phyloP scores from a whole-genome alignment of 2,329 filamentous ascomycete species.

The Talaromyces sp. region DNA sequence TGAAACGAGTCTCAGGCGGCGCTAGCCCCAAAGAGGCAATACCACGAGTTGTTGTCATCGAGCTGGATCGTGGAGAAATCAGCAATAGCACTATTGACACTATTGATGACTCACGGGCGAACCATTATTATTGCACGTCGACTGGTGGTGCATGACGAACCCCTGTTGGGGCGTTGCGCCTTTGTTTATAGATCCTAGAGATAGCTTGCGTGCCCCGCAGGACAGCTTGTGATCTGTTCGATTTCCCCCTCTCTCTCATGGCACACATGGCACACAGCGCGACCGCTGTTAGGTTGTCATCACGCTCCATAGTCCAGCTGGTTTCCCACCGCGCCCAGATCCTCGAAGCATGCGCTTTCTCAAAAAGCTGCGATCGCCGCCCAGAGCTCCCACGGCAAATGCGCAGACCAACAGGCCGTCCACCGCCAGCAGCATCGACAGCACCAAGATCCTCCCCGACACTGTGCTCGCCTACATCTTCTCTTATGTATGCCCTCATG shows the following conservation, averaged over 20 bases:
- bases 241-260: neutral
- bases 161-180: neutral
- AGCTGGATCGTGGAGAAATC: neutral
- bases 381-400: neutral
- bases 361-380: neutral
- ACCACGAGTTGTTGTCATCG: neutral
- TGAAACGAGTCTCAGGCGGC: neutral
- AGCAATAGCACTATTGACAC: neutral
- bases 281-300: neutral
- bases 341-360: neutral
- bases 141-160: too few relatives aligned
- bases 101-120: neutral
- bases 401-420: neutral
- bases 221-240: neutral
- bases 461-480: slow-evolving; percentile 74
- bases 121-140: neutral
- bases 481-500: slow-evolving; percentile 75
- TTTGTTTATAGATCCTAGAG: neutral
- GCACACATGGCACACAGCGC: too few relatives aligned
- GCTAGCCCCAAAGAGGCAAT: neutral
- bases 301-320: neutral
- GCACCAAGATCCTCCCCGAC: slow-evolving; percentile 55
- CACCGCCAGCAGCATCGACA: slow-evolving; percentile 16
- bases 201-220: neutral
- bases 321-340: neutral